Base-by-base conservation (phyloP, 768 basidiomycete genomes). In the Tubosaeta sp. region DNA sequence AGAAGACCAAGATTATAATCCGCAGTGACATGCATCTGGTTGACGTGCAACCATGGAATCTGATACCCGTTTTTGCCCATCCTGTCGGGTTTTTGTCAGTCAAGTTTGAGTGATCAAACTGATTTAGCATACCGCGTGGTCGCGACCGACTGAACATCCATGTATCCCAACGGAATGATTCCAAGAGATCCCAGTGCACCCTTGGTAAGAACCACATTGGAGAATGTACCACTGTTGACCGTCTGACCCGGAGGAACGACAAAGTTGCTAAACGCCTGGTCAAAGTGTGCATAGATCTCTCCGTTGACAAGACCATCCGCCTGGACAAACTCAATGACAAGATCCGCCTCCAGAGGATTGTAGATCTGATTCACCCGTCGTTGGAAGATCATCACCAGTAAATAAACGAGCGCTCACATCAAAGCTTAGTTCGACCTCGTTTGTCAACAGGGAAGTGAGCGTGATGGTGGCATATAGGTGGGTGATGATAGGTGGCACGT, bases 1-100 rank as follows among this genome's bases (percentile, higher is more conserved):
- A 62, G 19, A 9, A 38, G 14, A 29, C 52, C 56, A 25, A 56
- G 17, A 25, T 59, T 48, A 55, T 85, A 87, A 9, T 62, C 54
- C 29, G 83, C 81, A 13, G 81, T 76, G 7, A 86, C 83, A 42
- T 63, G 58, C 37, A 65, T 67, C 64, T 86, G 83, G 32, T 71
- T 65, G 46, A 86, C 71, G 47, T 85, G 76, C 54, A 87, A 65
- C 84, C 83, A 87, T 11, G 86, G 85, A 39, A 86, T 64, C 52
- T 72, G 70, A 59, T 88, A 88, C 16, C 84, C 83, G 17, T 76
- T 75, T 13, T 69, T 58, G 4, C 78, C 83, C 11, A 82, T 70
- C 41, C 69, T 74, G 46, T 39, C 31, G 3, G n/a, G 12, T 25
- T 16, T 53, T 45, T 14, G 33, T 14, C 31, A 29, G 41, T 33